A percentile compares a stretch with the other conserved stretches of the same genome.
Conservation (phyloP, 108 stramenopile species). For the Cyclotella distinguenda region DNA sequence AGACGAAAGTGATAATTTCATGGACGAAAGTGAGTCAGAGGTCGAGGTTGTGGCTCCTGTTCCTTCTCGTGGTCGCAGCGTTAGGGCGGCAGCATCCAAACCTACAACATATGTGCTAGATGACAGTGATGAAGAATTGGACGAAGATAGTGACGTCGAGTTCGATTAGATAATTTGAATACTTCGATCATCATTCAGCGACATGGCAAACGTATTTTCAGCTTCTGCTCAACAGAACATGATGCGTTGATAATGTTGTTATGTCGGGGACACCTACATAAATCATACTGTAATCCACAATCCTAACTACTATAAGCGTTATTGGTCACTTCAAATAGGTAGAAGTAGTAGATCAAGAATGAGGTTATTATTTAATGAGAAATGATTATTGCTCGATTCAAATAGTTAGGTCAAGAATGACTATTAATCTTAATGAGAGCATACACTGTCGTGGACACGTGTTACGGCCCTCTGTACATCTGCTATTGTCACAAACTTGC, state of each 20-base stretch:
- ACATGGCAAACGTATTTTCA: no score
- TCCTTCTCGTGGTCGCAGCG: background rate
- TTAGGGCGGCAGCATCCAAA: background rate
- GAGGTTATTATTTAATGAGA: no score
- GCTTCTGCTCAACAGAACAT: no score
- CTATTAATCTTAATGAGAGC: background rate
- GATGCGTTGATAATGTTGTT: no score
- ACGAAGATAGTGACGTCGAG: slow-evolving; percentile 1
- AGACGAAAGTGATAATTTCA: slow-evolving; percentile 10
- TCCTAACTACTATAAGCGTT: no score
- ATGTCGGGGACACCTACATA: no score
- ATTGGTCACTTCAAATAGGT: no score
- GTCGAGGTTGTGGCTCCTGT: background rate
- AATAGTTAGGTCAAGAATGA: background rate
- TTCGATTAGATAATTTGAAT: background rate
- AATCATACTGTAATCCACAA: no score
- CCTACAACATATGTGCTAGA: slow-evolving; percentile 3
- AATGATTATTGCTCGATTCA: no score
- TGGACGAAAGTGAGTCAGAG: slow-evolving; percentile 5
- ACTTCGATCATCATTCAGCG: no score
- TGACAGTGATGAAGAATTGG: slow-evolving; percentile 8
- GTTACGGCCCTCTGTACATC: slow-evolving; percentile 66
- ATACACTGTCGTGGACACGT: slow-evolving; percentile 42
- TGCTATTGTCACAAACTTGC: slow-evolving; percentile 61
- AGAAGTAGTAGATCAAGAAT: no score